Evolutionary conservation across 768 basidiomycete genomes (phyloP), one percentile per base, ranked within the genome.

Genomic region (Rhizopogon roseolus): DNA sequence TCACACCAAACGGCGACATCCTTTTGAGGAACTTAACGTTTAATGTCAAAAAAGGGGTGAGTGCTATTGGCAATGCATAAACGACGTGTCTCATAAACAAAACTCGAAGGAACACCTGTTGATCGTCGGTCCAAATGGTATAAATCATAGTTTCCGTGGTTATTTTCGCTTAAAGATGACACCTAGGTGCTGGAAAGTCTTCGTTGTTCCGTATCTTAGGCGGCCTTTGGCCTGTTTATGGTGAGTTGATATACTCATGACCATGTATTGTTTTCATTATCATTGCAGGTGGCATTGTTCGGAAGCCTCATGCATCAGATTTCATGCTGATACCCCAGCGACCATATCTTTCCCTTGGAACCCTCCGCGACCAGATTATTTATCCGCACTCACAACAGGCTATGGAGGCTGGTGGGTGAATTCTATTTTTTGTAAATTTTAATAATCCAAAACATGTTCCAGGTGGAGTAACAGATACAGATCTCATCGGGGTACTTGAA

Each of bases 281-380:
- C 68, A 11, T 46, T 43, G 11, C 50, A 68, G 67, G 82, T 8
- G 96, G 96, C 4, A 76, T 82, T 29, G 93, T 99, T 14, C 83
- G 86, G 60, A 97, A 98, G 69, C 96, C 96, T 0, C 81, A 88
- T 6, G 86, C 92, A 5, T 80, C 82, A 5, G 82, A 94, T 54
- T 98, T 99, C 66, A 92, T 95, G 41, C 77, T 98, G 55, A 96
- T 99, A 54, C 96, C 96, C 19, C 96, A 99, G 68, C 79, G 96
- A 36, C 96, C 96, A 2, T 98, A 98, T 68, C 79, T 98, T n/a
- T 90, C 88, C 1, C 76, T 91, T 17, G 96, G 96, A 5, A 98
- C 93, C 0, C 80, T 99, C 2, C 84, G 96, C 13, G 96, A 99
- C 66, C 96, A 99, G 69, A 82, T 99, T 60, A 97, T 93, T 48